phyloP scores from a whole-genome alignment of 768 basidiomycete species.

The Sporobolomyces pararoseus region DNA sequence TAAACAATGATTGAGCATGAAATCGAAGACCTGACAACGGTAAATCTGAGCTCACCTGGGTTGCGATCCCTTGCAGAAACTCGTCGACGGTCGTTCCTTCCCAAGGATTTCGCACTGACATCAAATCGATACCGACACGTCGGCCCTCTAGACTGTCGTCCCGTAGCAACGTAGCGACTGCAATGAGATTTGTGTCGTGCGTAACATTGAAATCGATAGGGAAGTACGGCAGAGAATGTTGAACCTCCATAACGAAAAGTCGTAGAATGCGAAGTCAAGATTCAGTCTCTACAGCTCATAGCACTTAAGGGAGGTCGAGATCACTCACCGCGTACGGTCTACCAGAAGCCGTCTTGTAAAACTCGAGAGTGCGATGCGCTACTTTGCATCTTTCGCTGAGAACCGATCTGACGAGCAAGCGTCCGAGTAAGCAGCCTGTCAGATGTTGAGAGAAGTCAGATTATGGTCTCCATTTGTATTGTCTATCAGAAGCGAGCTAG shows the following conservation, averaged over 20 bases:
- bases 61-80: conserved; percentile 21
- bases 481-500: neutral
- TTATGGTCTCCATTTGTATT: too few species aligned
- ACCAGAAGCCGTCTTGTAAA: neutral
- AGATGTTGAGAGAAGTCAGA: neutral
- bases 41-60: conserved; percentile 12
- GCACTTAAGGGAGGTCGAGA: neutral
- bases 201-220: conserved; percentile 35
- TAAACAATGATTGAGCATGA: neutral
- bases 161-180: neutral
- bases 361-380: neutral
- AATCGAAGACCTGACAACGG: neutral
- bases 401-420: conserved; percentile 8
- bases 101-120: conserved; percentile 33
- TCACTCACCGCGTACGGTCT: conserved; percentile 23
- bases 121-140: conserved; percentile 27
- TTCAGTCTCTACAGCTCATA: neutral
- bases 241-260: neutral
- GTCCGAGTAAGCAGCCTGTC: conserved; percentile 32
- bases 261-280: neutral
- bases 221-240: neutral
- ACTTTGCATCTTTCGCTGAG: neutral
- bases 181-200: conserved; percentile 34
- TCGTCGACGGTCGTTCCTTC: conserved; percentile 5
- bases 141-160: neutral